Evolutionary conservation across 192 early-diverging fungal genomes (phyloP), one percentile per base, ranked within the genome.

Genomic region (Dimargaris cristalligena): DNA sequence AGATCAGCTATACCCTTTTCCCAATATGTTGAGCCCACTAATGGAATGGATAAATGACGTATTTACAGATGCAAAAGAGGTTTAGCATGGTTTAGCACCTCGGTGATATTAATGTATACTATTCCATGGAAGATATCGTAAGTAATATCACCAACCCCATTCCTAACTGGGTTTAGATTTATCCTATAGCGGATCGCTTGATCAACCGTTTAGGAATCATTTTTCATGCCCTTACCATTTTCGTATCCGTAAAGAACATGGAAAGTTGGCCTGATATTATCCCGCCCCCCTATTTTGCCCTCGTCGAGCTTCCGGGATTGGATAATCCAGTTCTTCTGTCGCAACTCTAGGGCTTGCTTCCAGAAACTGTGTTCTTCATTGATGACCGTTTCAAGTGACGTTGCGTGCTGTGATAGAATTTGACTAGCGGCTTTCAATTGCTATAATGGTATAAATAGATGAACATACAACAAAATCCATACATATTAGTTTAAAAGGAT

Each of bases 261-360:
- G 29, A 56, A 56, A 18, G 29, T 34, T n/a, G n/a, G n/a, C n/a
- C n/a, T n/a, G n/a, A 34, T 28, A 56, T 34, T 23, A 32, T n/a
- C 32, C 32, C 32, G 18, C 2, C 31, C 47, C 47, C 20, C 47
- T 22, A 22, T 4, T 22, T 9, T 14, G 14, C 13, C 13, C 10
- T 48, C 31, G 54, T 56, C 32, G 31, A 26, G 13, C 2, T 33
- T 28, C 18, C 54, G 54, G 16, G 54, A 8, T 23, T 34, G 54
- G 29, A 56, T 29, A n/a, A 56, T 29, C 54, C 54, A 56, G 54
- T 56, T 29, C 23, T 33, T 56, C 2, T 56, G 54, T 20, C 54
- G 54, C 16, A 56, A 23, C 14, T 11, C 32, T 23, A 56, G 34
- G 10, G 54, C 54, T 23, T 56, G 54, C 20, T 33, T 23, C 54